These are phyloP conservation scores for Gossypium australe DNA, from an alignment of 345 rosid genomes.

Conservation along the genomic window DNA sequence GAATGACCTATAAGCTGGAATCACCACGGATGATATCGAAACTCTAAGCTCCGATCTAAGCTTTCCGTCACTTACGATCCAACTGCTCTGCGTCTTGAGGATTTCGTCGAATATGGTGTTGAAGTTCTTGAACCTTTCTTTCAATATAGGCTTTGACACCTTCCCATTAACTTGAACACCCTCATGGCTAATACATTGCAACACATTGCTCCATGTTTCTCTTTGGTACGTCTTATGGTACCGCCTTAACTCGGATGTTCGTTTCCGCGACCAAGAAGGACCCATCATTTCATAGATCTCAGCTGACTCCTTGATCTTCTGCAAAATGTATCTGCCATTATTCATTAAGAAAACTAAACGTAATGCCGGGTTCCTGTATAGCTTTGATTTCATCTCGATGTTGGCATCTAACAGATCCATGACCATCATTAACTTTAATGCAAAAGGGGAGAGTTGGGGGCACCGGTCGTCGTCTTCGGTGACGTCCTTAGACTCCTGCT, in stretches of 20 bases:
- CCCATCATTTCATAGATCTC: slow-evolving; percentile 67
- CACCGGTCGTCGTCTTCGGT: slow-evolving; percentile 15
- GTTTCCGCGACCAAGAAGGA: slow-evolving; percentile 52
- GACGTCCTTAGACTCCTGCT: too few relatives aligned
- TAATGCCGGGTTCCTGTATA: slow-evolving; percentile 56
- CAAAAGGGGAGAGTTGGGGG: slow-evolving; percentile 32
- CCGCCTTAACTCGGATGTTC: slow-evolving; percentile 62
- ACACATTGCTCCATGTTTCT: slow-evolving; percentile 74
- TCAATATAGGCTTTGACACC: slow-evolving; percentile 53
- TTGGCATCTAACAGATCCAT: slow-evolving; percentile 73
- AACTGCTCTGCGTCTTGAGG: slow-evolving; percentile 70
- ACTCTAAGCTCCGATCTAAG: slow-evolving; percentile 84
- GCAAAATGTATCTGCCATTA: slow-evolving; percentile 74
- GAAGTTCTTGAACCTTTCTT: slow-evolving; percentile 75
- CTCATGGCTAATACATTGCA: slow-evolving; percentile 60
- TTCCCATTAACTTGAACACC: slow-evolving; percentile 66
- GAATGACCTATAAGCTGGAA: slow-evolving; percentile 80
- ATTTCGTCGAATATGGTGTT: slow-evolving; percentile 81
- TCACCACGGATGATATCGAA: slow-evolving; percentile 71
- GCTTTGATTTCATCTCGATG: slow-evolving; percentile 53
- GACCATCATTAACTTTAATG: slow-evolving; percentile 36
- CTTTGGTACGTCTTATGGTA: slow-evolving; percentile 77
- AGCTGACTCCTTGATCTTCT: slow-evolving; percentile 52
- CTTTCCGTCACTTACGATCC: slow-evolving; percentile 89
- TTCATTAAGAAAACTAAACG: slow-evolving; percentile 82